These are phyloP conservation scores for Eragrostis tef DNA, from an alignment of 202 grass and related monocot species.

Conservation along the genomic window DNA sequence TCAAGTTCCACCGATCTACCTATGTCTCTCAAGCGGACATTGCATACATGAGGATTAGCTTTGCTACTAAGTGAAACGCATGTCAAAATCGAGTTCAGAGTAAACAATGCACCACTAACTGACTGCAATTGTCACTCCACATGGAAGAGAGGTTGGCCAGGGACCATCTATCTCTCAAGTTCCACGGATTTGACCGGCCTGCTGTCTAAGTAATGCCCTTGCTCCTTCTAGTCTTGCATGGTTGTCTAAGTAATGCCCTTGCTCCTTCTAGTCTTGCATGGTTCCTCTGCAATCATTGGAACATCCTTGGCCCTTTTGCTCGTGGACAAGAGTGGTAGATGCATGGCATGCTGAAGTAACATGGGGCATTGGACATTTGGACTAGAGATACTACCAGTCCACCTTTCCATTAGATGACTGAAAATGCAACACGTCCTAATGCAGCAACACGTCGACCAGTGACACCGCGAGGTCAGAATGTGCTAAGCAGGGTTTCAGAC, in stretches of 20 bases:
- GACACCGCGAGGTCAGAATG: too few relatives aligned
- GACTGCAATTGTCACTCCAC: slow-evolving; percentile 21
- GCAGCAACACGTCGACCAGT: too few relatives aligned
- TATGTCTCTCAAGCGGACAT: neutral
- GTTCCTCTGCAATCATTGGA: neutral
- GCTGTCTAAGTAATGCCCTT: neutral
- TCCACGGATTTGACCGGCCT: slow-evolving; percentile 4
- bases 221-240: neutral
- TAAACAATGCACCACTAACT: neutral
- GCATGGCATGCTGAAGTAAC: neutral
- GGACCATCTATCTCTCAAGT: slow-evolving; percentile 51
- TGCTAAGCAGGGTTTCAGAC: too few relatives aligned
- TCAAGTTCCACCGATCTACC: slow-evolving; percentile 7
- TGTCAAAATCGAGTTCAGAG: neutral
- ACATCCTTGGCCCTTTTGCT: slow-evolving; percentile 2
- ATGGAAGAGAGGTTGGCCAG: slow-evolving; percentile 45
- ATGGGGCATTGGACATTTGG: neutral
- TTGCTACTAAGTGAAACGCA: neutral
- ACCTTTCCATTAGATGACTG: neutral
- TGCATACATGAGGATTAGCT: neutral
- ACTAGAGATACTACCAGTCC: neutral
- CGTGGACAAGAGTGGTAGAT: slow-evolving; percentile 14
- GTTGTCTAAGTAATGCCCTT: neutral
- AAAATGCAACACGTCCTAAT: too few relatives aligned
- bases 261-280: neutral